A percentile compares a stretch with the other conserved stretches of the same genome.
Evolutionary conservation across 129 eudicot genomes (phyloP).

Genomic region (Flaveria bidentis): DNA sequence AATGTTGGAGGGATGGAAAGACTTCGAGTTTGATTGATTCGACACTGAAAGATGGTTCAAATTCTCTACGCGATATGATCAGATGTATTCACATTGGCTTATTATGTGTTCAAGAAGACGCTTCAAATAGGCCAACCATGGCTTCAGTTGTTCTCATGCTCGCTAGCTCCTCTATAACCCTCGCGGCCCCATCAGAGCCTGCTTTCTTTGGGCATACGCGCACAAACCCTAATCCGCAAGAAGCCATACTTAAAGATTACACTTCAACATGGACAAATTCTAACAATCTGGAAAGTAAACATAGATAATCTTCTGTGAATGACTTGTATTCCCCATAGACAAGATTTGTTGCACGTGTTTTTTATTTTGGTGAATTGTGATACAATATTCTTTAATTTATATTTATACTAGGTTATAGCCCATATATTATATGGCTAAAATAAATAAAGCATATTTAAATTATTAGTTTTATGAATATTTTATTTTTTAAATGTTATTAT

Average conservation of each 20-base stretch:
- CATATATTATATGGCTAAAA: too few species aligned
- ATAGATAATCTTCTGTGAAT: background rate
- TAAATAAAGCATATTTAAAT: too few species aligned
- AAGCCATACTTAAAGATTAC: background rate
- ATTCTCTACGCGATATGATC: slow-evolving; percentile 29
- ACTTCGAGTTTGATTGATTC: slow-evolving; percentile 43
- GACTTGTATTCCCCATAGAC: background rate
- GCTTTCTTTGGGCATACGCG: slow-evolving; percentile 31
- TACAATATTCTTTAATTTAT: too few species aligned
- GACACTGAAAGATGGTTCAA: slow-evolving; percentile 10
- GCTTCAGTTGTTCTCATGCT: slow-evolving; percentile 50
- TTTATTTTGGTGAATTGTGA: background rate
- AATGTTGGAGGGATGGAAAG: slow-evolving; percentile 42
- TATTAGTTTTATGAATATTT: too few species aligned
- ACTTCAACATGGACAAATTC: slow-evolving; percentile 5
- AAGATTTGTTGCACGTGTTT: background rate
- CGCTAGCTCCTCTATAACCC: slow-evolving; percentile 40
- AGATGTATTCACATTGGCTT: slow-evolving; percentile 53
- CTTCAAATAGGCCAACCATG: slow-evolving; percentile 50
- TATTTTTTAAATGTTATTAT: too few species aligned
- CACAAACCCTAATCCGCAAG: slow-evolving; percentile 10
- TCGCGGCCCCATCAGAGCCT: slow-evolving; percentile 43
- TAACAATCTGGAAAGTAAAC: too few species aligned
- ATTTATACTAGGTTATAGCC: too few species aligned
- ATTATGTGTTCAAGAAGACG: slow-evolving; percentile 56